Evolutionary conservation across 208 protist species (phyloP).

Genomic region (Entamoeba histolytica): DNA sequence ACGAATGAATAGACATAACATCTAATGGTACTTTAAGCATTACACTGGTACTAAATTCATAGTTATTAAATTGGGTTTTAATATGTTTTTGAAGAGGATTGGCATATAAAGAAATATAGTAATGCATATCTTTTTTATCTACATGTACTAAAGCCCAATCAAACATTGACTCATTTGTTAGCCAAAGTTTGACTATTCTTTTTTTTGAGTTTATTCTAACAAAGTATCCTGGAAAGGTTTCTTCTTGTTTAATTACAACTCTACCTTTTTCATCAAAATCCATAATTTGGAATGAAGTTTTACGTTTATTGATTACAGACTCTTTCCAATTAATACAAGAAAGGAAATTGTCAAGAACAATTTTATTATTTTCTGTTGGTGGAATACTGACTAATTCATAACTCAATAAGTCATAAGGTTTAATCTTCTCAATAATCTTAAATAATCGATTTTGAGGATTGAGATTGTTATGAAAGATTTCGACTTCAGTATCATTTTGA

Average conservation of each 20-base stretch:
- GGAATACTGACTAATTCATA: not conserved
- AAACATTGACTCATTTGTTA: not conserved
- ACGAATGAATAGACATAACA: not conserved
- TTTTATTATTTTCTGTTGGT: not conserved
- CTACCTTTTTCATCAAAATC: not conserved
- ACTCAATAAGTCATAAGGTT: not conserved
- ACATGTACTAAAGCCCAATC: not conserved
- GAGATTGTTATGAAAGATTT: not conserved
- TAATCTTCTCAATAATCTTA: not conserved
- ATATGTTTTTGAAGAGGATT: not conserved
- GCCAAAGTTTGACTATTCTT: not conserved
- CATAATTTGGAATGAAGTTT: not conserved
- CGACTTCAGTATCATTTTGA: not conserved
- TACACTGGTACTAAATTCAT: not conserved
- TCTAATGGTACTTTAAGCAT: not conserved
- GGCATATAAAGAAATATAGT: not conserved
- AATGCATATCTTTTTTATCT: not conserved
- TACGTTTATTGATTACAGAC: not conserved
- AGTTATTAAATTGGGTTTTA: not conserved
- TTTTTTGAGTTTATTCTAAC: not conserved
- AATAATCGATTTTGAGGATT: not conserved
- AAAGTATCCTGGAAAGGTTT: not conserved
- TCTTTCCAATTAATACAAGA: not conserved
- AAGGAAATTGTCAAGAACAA: not conserved
- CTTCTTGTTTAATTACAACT: not conserved